Percentiles rank a stretch among this genome's conserved stretches.
Conservation (phyloP, 2,329 filamentous ascomycete species). For the Nothophoma quercina region DNA sequence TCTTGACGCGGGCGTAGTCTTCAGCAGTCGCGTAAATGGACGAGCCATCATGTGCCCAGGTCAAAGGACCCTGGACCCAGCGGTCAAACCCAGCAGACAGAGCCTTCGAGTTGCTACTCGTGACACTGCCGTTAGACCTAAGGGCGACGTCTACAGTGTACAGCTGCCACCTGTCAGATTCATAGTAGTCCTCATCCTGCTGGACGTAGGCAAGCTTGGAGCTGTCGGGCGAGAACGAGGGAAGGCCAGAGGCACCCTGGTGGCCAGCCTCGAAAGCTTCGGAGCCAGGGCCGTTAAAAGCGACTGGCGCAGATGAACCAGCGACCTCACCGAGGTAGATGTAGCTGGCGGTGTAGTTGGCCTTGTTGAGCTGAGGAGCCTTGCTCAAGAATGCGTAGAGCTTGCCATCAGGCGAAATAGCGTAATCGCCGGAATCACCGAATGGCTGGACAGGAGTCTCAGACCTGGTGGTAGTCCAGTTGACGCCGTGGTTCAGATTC, state of each 20-base stretch:
- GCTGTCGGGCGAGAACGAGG: constrained; percentile 78
- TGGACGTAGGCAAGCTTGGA: constrained; percentile 79
- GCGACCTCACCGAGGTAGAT: constrained; percentile 76
- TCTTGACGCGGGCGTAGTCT: constrained; percentile 45
- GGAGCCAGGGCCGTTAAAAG: constrained; percentile 44
- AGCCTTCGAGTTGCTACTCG: constrained; percentile 41
- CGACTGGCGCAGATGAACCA: constrained; percentile 57
- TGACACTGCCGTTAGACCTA: constrained; percentile 26
- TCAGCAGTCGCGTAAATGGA: constrained; percentile 46
- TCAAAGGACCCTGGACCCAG: constrained; percentile 37
- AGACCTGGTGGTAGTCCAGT: constrained; percentile 59
- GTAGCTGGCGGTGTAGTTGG: constrained; percentile 81
- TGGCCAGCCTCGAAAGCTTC: constrained; percentile 49
- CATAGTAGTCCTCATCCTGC: constrained; percentile 70
- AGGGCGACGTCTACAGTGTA: constrained; percentile 44
- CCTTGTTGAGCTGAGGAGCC: constrained; percentile 74
- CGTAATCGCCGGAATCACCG: constrained; percentile 79
- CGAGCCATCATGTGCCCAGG: constrained; percentile 42
- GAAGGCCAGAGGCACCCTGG: constrained; percentile 71
- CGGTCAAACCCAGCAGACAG: constrained; percentile 42
- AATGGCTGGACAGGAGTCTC: constrained; percentile 79
- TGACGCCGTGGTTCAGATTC: constrained; percentile 69
- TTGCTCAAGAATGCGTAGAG: constrained; percentile 72
- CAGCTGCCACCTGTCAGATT: constrained; percentile 75
- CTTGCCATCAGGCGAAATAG: constrained; percentile 71